phyloP scores from a whole-genome alignment of 2,329 filamentous ascomycete species.

The Penicillium sp. region DNA sequence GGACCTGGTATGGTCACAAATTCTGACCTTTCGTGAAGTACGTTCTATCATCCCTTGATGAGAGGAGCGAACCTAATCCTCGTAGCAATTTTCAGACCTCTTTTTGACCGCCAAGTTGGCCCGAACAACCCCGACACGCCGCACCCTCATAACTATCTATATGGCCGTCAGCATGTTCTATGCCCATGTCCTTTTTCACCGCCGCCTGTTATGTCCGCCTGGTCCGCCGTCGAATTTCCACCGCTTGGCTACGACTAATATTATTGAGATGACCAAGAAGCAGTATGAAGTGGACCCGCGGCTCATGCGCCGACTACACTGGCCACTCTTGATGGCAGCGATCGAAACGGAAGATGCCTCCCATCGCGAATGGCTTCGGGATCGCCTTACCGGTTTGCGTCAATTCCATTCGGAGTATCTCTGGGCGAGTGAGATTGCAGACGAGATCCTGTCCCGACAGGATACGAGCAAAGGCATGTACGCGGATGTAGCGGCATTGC shows the following conservation, averaged over 20 bases:
- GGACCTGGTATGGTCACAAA: slow-evolving; percentile 31
- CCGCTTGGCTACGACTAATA: slow-evolving; percentile 34
- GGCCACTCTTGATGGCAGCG: slow-evolving; percentile 40
- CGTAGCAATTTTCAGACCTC: slow-evolving; percentile 43
- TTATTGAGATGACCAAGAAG: slow-evolving; percentile 40
- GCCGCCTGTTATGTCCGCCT: slow-evolving; percentile 34
- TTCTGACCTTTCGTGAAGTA: slow-evolving; percentile 33
- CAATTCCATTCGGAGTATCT: slow-evolving; percentile 35
- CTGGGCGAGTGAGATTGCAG: slow-evolving; percentile 37
- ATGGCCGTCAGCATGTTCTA: slow-evolving; percentile 42
- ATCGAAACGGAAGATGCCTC: slow-evolving; percentile 37
- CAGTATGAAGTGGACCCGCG: slow-evolving; percentile 37
- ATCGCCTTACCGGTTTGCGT: slow-evolving; percentile 36
- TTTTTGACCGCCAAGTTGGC: slow-evolving; percentile 42
- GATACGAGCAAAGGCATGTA: slow-evolving; percentile 29
- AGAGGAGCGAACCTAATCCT: neutral
- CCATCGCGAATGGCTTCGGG: slow-evolving; percentile 38
- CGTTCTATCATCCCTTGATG: neutral
- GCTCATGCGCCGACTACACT: slow-evolving; percentile 38
- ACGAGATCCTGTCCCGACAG: slow-evolving; percentile 35
- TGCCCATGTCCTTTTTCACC: slow-evolving; percentile 39
- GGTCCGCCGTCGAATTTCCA: slow-evolving; percentile 29
- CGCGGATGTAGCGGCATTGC: slow-evolving; percentile 33
- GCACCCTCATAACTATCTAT: slow-evolving; percentile 42
- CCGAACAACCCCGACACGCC: slow-evolving; percentile 33